Evolutionary conservation across 345 rosid genomes (phyloP).

Genomic region (Ceriops zippeliana): DNA sequence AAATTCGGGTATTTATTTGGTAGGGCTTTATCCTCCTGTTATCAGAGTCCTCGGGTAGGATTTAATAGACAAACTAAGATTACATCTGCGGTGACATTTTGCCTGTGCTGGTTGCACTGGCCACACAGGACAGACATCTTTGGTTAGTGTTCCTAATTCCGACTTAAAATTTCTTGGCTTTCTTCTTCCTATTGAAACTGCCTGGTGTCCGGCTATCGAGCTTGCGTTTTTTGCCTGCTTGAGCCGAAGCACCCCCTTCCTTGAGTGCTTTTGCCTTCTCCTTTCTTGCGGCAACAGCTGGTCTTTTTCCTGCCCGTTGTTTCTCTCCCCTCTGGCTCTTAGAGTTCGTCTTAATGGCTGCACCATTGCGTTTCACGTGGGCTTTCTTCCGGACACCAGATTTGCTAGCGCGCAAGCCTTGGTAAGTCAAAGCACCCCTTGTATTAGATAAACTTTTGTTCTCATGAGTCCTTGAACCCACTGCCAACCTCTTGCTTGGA

Average conservation of each 20-base stretch:
- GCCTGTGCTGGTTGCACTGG: background rate
- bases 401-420: constrained; percentile 79
- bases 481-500: constrained; percentile 43
- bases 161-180: constrained; percentile 40
- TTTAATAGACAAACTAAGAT: no score
- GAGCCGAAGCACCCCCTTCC: constrained; percentile 39
- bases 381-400: constrained; percentile 52
- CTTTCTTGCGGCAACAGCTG: constrained; percentile 83
- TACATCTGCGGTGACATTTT: background rate
- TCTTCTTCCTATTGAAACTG: constrained; percentile 50
- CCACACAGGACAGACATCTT: background rate
- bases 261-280: constrained; percentile 40
- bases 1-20: no score
- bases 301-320: constrained; percentile 50
- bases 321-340: constrained; percentile 32
- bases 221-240: constrained; percentile 67
- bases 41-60: no score
- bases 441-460: constrained; percentile 15
- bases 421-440: constrained; percentile 51
- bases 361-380: constrained; percentile 31
- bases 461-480: constrained; percentile 41
- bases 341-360: constrained; percentile 28
- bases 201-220: constrained; percentile 56
- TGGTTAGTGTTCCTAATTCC: background rate
- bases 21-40: no score